Percentiles rank a stretch among this genome's conserved stretches.
Conservation (phyloP, 2,329 filamentous ascomycete genomes). For the Ophiobolus disseminans region DNA sequence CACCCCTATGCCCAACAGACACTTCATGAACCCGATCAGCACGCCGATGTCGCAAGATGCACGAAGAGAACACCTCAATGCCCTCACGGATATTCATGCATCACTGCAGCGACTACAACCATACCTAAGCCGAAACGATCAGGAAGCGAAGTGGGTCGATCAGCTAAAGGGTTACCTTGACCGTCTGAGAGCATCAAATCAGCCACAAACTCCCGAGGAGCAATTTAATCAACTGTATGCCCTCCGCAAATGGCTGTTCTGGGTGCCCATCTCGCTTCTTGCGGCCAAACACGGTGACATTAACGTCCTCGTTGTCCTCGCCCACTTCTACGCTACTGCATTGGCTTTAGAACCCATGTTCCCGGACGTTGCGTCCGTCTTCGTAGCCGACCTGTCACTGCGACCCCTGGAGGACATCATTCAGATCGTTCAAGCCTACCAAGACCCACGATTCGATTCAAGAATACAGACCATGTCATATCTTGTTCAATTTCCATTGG, state of each 20-base stretch:
- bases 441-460: conserved; percentile 50
- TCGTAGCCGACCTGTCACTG: conserved; percentile 73
- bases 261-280: conserved; percentile 86
- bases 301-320: conserved; percentile 80
- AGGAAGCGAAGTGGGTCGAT: conserved; percentile 57
- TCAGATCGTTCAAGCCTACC: conserved; percentile 66
- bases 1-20: conserved; percentile 51
- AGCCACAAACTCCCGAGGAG: conserved; percentile 68
- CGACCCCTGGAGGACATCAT: conserved; percentile 87
- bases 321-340: conserved; percentile 89
- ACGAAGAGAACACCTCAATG: conserved; percentile 62
- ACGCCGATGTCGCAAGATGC: conserved; percentile 65
- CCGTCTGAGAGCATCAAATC: conserved; percentile 50
- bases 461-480: conserved; percentile 53
- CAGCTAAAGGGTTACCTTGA: conserved; percentile 58
- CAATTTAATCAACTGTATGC: conserved; percentile 91
- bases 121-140: conserved; percentile 53
- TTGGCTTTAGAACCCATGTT: conserved; percentile 89
- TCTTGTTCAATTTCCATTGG: conserved; percentile 56
- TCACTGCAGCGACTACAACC: conserved; percentile 54
- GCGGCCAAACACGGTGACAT: conserved; percentile 78
- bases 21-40: conserved; percentile 68
- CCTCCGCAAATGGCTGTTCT: conserved; percentile 92
- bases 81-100: conserved; percentile 51
- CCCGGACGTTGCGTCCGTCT: conserved; percentile 87